Conservation (phyloP, 257 asterid species). For the Craterostigma plantagineum region DNA sequence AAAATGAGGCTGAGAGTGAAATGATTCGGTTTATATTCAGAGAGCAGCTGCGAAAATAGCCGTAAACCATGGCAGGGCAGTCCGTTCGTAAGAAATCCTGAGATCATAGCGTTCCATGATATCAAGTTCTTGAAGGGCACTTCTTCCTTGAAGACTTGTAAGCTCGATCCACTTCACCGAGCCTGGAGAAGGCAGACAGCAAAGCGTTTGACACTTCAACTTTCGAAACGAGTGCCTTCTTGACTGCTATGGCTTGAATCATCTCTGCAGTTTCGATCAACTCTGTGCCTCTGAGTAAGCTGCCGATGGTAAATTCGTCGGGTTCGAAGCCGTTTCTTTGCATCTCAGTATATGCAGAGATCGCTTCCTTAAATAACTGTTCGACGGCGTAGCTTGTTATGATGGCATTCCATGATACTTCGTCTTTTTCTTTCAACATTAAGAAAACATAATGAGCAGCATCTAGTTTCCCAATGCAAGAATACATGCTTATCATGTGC, state of each 20-base stretch:
- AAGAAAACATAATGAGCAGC: slow-evolving; percentile 31
- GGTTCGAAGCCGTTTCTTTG: slow-evolving; percentile 38
- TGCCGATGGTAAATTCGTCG: slow-evolving; percentile 63
- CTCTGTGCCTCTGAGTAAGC: slow-evolving; percentile 47
- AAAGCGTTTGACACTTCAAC: slow-evolving; percentile 63
- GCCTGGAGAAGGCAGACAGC: slow-evolving; percentile 47
- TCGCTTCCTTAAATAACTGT: slow-evolving; percentile 25
- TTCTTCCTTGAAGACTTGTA: slow-evolving; percentile 22
- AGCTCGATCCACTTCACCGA: slow-evolving; percentile 28
- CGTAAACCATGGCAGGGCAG: slow-evolving; percentile 33
- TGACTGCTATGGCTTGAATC: slow-evolving; percentile 37
- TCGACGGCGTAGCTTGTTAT: slow-evolving; percentile 44
- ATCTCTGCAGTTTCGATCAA: slow-evolving; percentile 24
- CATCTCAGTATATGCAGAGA: slow-evolving; percentile 31
- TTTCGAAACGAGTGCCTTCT: slow-evolving; percentile 37
- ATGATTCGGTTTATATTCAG: slow-evolving; percentile 32
- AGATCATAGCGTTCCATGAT: slow-evolving; percentile 76
- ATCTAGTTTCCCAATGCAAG: slow-evolving; percentile 28
- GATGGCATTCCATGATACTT: slow-evolving; percentile 64
- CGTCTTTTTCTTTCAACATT: slow-evolving; percentile 31
- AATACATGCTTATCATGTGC: slow-evolving; percentile 74
- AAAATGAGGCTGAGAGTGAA: slow-evolving; percentile 61
- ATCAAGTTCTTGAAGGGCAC: slow-evolving; percentile 46
- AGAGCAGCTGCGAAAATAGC: slow-evolving; percentile 20
- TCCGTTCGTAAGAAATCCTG: slow-evolving; percentile 44